Evolutionary conservation across 371 early-diverging fungal genomes (phyloP).

Genomic region (Mucor saturninus): DNA sequence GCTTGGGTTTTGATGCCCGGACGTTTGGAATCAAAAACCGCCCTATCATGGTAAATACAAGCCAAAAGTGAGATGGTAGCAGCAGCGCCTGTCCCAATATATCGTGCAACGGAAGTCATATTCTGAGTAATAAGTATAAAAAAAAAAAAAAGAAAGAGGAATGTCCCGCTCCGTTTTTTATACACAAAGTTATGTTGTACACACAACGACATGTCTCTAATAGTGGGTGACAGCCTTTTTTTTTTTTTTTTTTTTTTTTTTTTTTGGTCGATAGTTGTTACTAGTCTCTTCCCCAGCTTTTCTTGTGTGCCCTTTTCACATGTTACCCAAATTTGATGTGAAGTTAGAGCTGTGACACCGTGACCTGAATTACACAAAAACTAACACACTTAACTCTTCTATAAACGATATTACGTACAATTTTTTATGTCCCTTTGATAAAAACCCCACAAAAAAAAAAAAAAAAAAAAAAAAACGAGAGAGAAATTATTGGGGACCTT

Average conservation of each 20-base stretch:
- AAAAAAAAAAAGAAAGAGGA: not conserved
- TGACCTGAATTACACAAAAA: not conserved
- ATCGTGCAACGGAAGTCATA: constrained; percentile 11
- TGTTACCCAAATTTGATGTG: constrained; percentile 8
- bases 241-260: constrained; percentile 11
- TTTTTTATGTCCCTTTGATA: too few relatives aligned
- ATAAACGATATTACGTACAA: not conserved
- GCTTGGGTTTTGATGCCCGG: constrained; percentile 18
- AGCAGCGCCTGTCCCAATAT: constrained; percentile 20
- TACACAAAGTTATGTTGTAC: not conserved
- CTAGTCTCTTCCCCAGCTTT: constrained; percentile 1
- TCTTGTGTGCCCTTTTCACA: constrained; percentile 10
- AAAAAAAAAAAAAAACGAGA: too few relatives aligned
- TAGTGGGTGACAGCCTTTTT: constrained; percentile 1
- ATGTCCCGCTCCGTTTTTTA: not conserved
- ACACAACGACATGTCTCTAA: not conserved
- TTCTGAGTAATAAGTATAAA: not conserved
- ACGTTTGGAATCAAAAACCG: constrained; percentile 24
- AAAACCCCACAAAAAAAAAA: not conserved
- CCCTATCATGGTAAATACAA: constrained; percentile 29
- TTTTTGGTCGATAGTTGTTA: not conserved
- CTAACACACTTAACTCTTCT: not conserved
- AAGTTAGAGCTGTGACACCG: not conserved
- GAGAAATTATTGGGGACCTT: too few relatives aligned
- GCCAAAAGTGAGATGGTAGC: constrained; percentile 26